Evolutionary conservation across 345 rosid genomes (phyloP).

Genomic region (Salix dunnii): DNA sequence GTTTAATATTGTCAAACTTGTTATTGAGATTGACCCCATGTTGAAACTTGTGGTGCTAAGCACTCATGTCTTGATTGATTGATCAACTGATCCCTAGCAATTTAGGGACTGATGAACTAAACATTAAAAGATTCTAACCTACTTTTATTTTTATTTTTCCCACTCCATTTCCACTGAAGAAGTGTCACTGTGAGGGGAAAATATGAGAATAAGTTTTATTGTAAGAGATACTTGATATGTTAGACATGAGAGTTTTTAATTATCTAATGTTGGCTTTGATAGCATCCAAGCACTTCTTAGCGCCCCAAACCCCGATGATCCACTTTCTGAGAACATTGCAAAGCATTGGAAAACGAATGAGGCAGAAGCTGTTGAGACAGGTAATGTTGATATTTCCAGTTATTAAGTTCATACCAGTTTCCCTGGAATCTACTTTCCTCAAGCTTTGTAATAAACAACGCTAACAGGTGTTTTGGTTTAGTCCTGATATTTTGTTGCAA

Average conservation of each 20-base stretch:
- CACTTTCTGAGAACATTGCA: constrained; percentile 95
- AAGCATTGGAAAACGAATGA: constrained; percentile 99
- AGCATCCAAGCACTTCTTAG: constrained; percentile 97
- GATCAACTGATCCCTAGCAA: background rate
- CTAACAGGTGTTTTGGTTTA: background rate
- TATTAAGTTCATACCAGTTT: background rate
- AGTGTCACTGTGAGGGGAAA: background rate
- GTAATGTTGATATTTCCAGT: constrained; percentile 26
- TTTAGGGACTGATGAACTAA: background rate
- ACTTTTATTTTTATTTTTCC: background rate
- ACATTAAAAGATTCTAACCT: background rate
- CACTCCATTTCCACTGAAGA: background rate
- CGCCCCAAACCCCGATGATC: constrained; percentile 99
- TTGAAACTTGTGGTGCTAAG: background rate
- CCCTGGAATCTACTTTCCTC: background rate
- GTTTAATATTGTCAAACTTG: background rate
- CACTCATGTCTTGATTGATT: background rate
- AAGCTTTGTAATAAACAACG: background rate
- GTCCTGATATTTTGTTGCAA: background rate
- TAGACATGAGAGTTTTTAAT: background rate
- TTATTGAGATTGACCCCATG: background rate
- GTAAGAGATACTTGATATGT: background rate
- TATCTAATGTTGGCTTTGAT: background rate
- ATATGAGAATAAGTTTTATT: background rate
- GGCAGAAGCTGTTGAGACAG: constrained; percentile 97